Conservation (phyloP, 345 rosid species). For the Durio zibethinus region DNA sequence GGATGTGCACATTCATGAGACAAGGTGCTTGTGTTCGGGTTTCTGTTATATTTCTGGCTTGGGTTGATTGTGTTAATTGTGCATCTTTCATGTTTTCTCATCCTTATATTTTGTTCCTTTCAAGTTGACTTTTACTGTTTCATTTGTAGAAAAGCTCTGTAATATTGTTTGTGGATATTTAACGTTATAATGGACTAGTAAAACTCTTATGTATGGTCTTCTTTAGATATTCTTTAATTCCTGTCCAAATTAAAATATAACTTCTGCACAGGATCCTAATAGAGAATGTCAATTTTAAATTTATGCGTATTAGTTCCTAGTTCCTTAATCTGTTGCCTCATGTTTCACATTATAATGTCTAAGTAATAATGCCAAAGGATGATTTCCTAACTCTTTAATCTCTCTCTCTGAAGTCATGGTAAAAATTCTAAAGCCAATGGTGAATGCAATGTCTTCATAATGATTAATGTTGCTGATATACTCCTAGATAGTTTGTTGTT, state of each 20-base stretch:
- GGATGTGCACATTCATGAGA: background rate
- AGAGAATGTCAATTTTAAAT: background rate
- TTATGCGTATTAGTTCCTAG: background rate
- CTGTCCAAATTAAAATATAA: background rate
- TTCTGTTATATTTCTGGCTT: background rate
- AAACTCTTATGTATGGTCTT: background rate
- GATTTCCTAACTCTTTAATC: background rate
- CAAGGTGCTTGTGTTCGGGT: background rate
- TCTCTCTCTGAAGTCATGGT: slow-evolving; percentile 1
- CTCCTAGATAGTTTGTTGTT: background rate
- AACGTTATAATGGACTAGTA: background rate
- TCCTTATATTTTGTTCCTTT: background rate
- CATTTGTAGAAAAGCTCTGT: background rate
- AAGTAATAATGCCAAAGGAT: background rate
- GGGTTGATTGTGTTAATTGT: background rate
- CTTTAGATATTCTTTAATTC: background rate
- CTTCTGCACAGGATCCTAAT: background rate
- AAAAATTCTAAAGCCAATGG: background rate
- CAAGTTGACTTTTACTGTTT: background rate
- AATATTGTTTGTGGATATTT: background rate
- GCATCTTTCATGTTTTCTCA: background rate
- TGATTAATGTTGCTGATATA: background rate
- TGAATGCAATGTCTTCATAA: background rate
- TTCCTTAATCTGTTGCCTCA: background rate
- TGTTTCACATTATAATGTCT: background rate